Evolutionary conservation across 495 filamentous ascomycete species (phyloP).

Genomic region (Trichoderma orchidacearum): DNA sequence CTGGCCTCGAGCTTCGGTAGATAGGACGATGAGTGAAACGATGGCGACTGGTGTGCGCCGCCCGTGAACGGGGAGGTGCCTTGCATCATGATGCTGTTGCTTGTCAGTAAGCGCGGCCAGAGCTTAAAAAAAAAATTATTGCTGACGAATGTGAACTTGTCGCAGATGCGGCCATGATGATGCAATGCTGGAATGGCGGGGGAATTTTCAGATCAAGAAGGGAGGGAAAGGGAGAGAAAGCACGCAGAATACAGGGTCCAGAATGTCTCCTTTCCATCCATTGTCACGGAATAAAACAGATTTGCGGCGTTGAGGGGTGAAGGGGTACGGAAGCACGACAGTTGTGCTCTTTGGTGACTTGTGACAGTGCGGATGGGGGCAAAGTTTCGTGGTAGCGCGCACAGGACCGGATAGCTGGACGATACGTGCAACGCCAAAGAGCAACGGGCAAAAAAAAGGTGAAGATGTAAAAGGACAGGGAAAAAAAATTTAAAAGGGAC

Average conservation of each 20-base stretch:
- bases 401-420: slow-evolving; percentile 3
- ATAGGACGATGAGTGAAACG: slow-evolving; percentile 94
- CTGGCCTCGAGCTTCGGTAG: slow-evolving; percentile 93
- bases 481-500: too few relatives aligned
- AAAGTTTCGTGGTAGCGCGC: background rate
- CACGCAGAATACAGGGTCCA: background rate
- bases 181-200: background rate
- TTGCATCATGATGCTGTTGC: slow-evolving; percentile 77
- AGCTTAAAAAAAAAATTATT: slow-evolving; percentile 7
- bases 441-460: slow-evolving; percentile 3
- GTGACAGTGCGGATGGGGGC: background rate
- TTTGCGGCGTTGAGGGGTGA: background rate
- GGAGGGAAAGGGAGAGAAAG: background rate
- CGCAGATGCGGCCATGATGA: background rate
- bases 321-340: background rate
- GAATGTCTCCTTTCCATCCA: background rate
- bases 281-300: too few relatives aligned
- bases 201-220: background rate
- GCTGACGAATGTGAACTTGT: background rate
- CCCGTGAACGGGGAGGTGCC: slow-evolving; percentile 73
- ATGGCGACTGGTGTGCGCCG: slow-evolving; percentile 72
- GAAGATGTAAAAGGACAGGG: slow-evolving; percentile 3
- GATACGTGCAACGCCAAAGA: too few relatives aligned
- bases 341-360: too few relatives aligned
- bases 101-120: slow-evolving; percentile 10